Base-by-base conservation (phyloP, 345 rosid species). In the Passiflora organensis region DNA sequence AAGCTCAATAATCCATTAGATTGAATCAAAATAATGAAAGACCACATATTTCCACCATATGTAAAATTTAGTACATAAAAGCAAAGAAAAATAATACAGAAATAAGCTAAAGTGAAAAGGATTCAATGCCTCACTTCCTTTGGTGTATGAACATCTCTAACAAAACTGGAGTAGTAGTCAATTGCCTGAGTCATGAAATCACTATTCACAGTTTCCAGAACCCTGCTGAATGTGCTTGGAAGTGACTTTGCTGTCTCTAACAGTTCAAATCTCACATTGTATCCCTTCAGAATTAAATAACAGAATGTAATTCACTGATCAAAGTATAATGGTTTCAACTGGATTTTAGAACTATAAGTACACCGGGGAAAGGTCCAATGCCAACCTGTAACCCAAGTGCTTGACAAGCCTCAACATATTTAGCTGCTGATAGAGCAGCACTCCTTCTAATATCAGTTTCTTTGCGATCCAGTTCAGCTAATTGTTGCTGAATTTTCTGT, bases 371-470 rank as follows among this genome's bases (percentile, higher is more conserved):
- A 28, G 3, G 34, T 28, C 44, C 24, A 47, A 43, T 53, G 45
- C 10, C 21, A 58, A 89, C 96, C 95, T 84, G 91, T 82, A 93
- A 76, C 23, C 99, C 96, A 73, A 93, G 89, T 81, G 86, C 99
- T 59, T 86, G 91, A 70, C 91, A 86, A 68, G 99, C 94, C 64
- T 93, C 95, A 37, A 69, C 81, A 58, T 93, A 93, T 54, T 86
- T 89, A 56, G 85, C 72, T 23, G 96, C 91, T 48, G 99, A 89
- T 15, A 84, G 66, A 64, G 89, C 78, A 42, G 83, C 84, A 63
- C 78, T 86, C 65, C 95, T 81, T 78, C 86, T 93, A 63, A 83
- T 76, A 75, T 93, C 99, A 63, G 87, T 69, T 80, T 89, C 95
- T 71, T 82, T 93, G 53, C 96, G 96, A 55, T 89, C 99, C 49